Base-by-base conservation (phyloP, 257 asterid species). In the Scutellaria barbata region DNA sequence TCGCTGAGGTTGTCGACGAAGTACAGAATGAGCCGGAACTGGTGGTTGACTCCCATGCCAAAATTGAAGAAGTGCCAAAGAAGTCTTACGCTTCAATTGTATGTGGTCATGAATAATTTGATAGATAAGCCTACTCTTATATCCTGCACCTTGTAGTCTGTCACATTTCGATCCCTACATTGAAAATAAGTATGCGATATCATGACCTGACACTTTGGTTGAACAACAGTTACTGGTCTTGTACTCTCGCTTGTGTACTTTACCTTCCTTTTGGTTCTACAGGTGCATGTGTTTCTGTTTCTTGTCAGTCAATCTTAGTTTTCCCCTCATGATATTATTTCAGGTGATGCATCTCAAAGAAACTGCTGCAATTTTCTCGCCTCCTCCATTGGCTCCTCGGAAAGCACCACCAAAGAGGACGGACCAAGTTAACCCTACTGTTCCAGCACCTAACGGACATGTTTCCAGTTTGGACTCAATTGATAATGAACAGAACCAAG, bases 21-120 rank as follows among this genome's bases (percentile, higher is more conserved):
- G 87, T 79, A 17, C 89, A 74, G 76, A 81, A 77, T 57, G 86
- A 70, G 39, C 22, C 83, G 7, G 81, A 84, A 74, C 62, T 74
- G 47, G 79, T 66, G 74, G 90, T 79, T 67, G 93, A 83, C 71
- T 76, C 94, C 51, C 75, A 66, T 66, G 81, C 82, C 79, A 86
- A 83, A 82, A 83, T 61, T 7, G 96, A 85, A 51, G 92, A 88
- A 58, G 82, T 74, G 25, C 90, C 90, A 8, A 95, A 92, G 94
- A 95, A 89, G 85, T 85, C 98, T 9, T 92, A 87, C 77, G 99
- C 99, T 60, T 89, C 93, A 25, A 92, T 92, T 75, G 99, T 95
- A 81, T 85, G 99, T 80, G 75, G 33, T 35, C 73, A 37, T 50
- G 8, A 54, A 33, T 64, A 63, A 39, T 37, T 52, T 40, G 42